Evolutionary conservation across 2,329 filamentous ascomycete genomes (phyloP).

Genomic region (Gnomoniopsis sp.): DNA sequence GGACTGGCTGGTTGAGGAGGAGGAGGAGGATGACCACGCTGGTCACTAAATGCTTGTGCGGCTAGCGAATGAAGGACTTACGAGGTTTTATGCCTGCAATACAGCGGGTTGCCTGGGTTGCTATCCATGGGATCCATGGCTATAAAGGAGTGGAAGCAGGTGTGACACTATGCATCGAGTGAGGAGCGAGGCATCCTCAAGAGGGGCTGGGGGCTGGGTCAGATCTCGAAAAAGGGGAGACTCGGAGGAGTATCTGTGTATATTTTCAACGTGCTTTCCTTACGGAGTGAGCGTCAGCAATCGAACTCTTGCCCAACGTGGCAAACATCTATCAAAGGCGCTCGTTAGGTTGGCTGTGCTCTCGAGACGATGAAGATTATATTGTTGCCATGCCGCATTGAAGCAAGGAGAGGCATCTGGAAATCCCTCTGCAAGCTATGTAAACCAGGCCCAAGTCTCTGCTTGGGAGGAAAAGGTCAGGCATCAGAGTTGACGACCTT

Average conservation of each 20-base stretch:
- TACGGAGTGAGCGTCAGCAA: constrained; percentile 17
- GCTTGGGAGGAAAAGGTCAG: too few relatives aligned
- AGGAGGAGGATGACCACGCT: constrained; percentile 48
- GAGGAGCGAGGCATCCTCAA: neutral
- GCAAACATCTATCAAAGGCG: neutral
- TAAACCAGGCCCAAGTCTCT: too few relatives aligned
- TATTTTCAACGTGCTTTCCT: constrained; percentile 28
- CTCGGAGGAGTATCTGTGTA: constrained; percentile 35
- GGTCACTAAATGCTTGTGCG: constrained; percentile 39
- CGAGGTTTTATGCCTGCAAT: neutral
- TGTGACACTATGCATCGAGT: neutral
- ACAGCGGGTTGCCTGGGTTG: neutral
- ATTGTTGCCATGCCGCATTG: neutral
- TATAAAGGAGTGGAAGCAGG: neutral
- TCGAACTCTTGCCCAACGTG: constrained; percentile 2
- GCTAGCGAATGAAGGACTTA: neutral
- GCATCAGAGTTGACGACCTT: too few relatives aligned
- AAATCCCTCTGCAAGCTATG: too few relatives aligned
- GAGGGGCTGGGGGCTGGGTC: neutral
- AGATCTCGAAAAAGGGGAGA: constrained; percentile 3
- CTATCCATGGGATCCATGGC: neutral
- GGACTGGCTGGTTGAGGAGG: constrained; percentile 83
- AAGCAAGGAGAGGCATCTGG: too few relatives aligned
- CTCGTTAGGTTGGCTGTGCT: neutral
- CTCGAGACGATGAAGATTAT: neutral